A percentile compares a stretch with the other conserved stretches of the same genome.
Evolutionary conservation across 2,329 filamentous ascomycete species (phyloP).

Genomic region (Metarhizium guizhouense): DNA sequence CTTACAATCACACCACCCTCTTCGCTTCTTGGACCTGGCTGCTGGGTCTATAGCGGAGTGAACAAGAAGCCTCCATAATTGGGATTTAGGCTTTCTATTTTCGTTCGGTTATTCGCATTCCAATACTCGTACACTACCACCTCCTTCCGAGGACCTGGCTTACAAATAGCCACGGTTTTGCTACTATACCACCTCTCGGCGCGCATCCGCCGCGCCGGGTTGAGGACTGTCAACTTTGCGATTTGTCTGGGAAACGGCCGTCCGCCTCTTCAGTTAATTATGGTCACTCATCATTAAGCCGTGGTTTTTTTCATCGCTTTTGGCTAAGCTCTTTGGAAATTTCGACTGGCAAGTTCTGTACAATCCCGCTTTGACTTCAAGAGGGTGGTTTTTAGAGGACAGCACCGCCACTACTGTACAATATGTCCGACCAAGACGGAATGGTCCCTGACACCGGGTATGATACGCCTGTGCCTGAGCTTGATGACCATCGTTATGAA

Average conservation of each 20-base stretch:
- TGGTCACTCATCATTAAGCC: constrained; percentile 20
- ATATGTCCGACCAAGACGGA: constrained; percentile 62
- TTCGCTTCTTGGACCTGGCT: constrained; percentile 84
- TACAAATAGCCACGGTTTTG: constrained; percentile 17
- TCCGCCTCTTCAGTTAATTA: constrained; percentile 15
- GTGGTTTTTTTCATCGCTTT: constrained; percentile 22
- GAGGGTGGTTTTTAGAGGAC: background rate
- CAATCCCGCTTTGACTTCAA: background rate
- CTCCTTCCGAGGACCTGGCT: background rate
- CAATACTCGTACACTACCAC: background rate
- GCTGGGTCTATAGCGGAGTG: constrained; percentile 93
- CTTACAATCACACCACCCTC: constrained; percentile 61
- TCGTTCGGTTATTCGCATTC: background rate
- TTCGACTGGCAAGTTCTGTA: background rate
- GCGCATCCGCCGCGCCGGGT: constrained; percentile 28
- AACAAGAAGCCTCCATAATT: constrained; percentile 98
- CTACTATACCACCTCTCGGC: constrained; percentile 23
- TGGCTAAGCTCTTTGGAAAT: background rate
- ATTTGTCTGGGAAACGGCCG: background rate
- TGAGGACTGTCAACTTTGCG: background rate
- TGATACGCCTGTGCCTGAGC: constrained; percentile 65
- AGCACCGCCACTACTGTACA: constrained; percentile 8
- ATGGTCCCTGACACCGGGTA: constrained; percentile 52
- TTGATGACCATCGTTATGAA: constrained; percentile 81
- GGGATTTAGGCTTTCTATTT: background rate